Conservation (phyloP, 805 yeast species). For the Saccharomyces mikatae region DNA sequence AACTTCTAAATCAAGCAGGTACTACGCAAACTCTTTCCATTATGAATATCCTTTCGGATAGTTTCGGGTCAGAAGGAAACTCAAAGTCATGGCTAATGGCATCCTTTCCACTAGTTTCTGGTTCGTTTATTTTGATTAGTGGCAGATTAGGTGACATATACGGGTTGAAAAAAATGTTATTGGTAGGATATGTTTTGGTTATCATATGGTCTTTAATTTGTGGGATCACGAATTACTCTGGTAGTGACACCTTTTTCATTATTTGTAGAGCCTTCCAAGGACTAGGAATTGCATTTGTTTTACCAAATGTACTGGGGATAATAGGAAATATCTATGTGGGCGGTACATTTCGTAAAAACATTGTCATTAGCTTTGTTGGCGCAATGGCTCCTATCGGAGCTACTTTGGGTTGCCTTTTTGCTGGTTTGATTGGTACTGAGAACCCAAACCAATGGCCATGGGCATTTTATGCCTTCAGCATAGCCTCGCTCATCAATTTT, state of each 20-base stretch:
- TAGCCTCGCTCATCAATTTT: constrained; percentile 14
- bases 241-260: constrained; percentile 42
- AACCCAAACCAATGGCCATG: constrained; percentile 21
- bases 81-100: constrained; percentile 61
- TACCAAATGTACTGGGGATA: constrained; percentile 55
- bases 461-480: constrained; percentile 25
- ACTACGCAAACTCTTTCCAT: constrained; percentile 33
- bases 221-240: constrained; percentile 48
- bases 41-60: constrained; percentile 29
- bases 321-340: constrained; percentile 39
- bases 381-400: constrained; percentile 59
- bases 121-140: constrained; percentile 60
- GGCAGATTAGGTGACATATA: constrained; percentile 68
- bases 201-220: constrained; percentile 51
- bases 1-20: constrained; percentile 36
- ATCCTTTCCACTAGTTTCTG: constrained; percentile 60
- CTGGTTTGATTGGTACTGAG: constrained; percentile 35
- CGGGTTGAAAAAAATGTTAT: constrained; percentile 50
- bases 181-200: constrained; percentile 50
- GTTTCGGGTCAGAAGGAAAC: constrained; percentile 27
- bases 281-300: constrained; percentile 48
- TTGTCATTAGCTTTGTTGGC: constrained; percentile 48
- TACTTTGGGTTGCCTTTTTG: constrained; percentile 43
- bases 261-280: constrained; percentile 54
- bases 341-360: constrained; percentile 39